These are phyloP conservation scores for Lactarius sanguifluus DNA, from an alignment of 768 basidiomycete species.

Conservation along the genomic window DNA sequence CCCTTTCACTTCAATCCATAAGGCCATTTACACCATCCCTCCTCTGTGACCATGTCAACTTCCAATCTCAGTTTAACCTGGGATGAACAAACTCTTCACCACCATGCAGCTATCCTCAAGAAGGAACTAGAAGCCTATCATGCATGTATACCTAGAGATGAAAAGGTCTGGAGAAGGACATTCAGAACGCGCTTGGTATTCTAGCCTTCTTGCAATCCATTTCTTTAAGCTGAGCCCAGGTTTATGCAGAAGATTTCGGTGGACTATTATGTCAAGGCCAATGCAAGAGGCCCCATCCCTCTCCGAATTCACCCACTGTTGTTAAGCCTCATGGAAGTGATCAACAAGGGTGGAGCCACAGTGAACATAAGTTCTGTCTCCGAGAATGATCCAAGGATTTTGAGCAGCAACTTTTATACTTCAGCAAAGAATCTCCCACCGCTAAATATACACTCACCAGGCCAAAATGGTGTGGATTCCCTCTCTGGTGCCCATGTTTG, in stretches of 20 bases:
- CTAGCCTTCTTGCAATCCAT: not conserved
- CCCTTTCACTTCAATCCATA: no score
- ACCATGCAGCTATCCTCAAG: not conserved
- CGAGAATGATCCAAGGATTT: not conserved
- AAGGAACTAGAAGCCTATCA: not conserved
- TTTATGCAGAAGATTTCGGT: not conserved
- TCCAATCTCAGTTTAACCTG: not conserved
- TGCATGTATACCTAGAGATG: not conserved
- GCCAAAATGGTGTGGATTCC: not conserved
- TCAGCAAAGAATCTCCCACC: not conserved
- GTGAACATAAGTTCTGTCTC: not conserved
- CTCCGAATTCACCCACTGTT: not conserved
- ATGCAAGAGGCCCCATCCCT: accelerated
- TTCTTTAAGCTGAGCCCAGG: not conserved
- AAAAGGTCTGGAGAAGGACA: not conserved
- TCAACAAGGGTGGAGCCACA: accelerated
- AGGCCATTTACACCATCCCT: no score
- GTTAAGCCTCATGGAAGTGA: not conserved
- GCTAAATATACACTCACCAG: not conserved
- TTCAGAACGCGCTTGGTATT: not conserved
- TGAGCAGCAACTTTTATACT: not conserved
- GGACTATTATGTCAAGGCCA: not conserved
- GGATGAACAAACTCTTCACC: not conserved
- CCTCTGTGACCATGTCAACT: no score
- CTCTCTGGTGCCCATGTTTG: no score